These are phyloP conservation scores for Starmerella scarabaei DNA, from an alignment of 805 yeast species.

Conservation along the genomic window DNA sequence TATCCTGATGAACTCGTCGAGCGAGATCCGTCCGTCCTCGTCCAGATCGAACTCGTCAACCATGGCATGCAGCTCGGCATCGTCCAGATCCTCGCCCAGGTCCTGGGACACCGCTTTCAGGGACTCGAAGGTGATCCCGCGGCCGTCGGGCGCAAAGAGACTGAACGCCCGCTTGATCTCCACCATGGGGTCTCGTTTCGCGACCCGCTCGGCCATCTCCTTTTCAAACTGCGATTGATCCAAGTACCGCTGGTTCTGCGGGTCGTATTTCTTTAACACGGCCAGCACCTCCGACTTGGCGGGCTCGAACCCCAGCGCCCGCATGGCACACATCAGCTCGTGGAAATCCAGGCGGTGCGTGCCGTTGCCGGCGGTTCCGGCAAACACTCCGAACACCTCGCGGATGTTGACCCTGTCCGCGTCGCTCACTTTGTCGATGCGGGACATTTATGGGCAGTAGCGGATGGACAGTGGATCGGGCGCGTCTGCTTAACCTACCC, in stretches of 20 bases:
- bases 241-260: constrained; percentile 31
- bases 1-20: constrained; percentile 26
- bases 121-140: constrained; percentile 74
- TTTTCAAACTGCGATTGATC: constrained; percentile 70
- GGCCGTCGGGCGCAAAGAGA: constrained; percentile 82
- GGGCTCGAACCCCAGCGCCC: constrained; percentile 87
- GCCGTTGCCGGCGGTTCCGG: constrained; percentile 55
- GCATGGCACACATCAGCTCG: constrained; percentile 82
- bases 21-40: constrained; percentile 74
- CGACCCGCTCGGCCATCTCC: constrained; percentile 66
- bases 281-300: constrained; percentile 67
- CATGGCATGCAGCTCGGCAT: constrained; percentile 91
- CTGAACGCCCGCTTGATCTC: constrained; percentile 87
- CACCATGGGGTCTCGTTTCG: constrained; percentile 81
- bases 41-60: constrained; percentile 94
- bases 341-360: constrained; percentile 88
- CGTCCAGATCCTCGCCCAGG: constrained; percentile 80
- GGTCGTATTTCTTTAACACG: constrained; percentile 67
- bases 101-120: constrained; percentile 83
- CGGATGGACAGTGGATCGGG: no score
- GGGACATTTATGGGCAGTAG: no score
- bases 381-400: constrained; percentile 76
- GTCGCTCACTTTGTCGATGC: not conserved
- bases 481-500: no score
- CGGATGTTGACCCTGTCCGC: constrained; percentile 44